Evolutionary conservation across 1,139 yeast genomes (phyloP).

Genomic region (Tardiomyces blankii): DNA sequence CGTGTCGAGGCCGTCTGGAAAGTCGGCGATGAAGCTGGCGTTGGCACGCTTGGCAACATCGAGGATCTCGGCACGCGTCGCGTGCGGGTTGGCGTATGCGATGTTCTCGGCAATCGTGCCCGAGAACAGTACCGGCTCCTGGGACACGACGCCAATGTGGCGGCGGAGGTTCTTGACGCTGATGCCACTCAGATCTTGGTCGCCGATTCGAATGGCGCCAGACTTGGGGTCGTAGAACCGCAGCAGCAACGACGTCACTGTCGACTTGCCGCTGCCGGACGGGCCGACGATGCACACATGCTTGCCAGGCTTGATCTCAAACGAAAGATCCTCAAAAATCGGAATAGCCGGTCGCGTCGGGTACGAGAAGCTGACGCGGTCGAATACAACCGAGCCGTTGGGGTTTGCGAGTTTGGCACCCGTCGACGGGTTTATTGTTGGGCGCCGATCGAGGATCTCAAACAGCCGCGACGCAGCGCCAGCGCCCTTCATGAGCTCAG

Average conservation of each 20-base stretch:
- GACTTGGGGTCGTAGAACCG: slow-evolving; percentile 69
- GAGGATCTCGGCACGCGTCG: slow-evolving; percentile 52
- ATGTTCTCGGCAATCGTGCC: slow-evolving; percentile 85
- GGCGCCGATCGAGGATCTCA: slow-evolving; percentile 71
- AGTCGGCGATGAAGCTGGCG: slow-evolving; percentile 59
- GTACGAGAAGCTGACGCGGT: slow-evolving; percentile 60
- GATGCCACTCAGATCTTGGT: slow-evolving; percentile 51
- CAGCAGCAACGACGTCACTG: slow-evolving; percentile 67
- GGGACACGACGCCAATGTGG: slow-evolving; percentile 80
- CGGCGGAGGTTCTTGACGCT: slow-evolving; percentile 67
- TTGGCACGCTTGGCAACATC: slow-evolving; percentile 72
- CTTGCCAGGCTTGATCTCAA: slow-evolving; percentile 69
- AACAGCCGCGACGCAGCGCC: slow-evolving; percentile 93
- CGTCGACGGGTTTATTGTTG: slow-evolving; percentile 49
- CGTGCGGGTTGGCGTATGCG: slow-evolving; percentile 54
- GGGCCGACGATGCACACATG: slow-evolving; percentile 95
- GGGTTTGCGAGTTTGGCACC: slow-evolving; percentile 36
- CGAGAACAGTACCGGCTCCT: slow-evolving; percentile 86
- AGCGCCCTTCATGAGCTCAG: slow-evolving; percentile 92
- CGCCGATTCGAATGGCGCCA: slow-evolving; percentile 62
- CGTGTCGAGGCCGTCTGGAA: slow-evolving; percentile 79
- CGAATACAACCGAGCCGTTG: slow-evolving; percentile 46
- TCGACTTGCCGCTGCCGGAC: slow-evolving; percentile 91
- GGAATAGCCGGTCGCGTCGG: slow-evolving; percentile 75
- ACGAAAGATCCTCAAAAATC: slow-evolving; percentile 54